Evolutionary conservation across 305 asterid genomes (phyloP), one percentile per base, ranked within the genome.

Genomic region (Fraxinus baroniana): DNA sequence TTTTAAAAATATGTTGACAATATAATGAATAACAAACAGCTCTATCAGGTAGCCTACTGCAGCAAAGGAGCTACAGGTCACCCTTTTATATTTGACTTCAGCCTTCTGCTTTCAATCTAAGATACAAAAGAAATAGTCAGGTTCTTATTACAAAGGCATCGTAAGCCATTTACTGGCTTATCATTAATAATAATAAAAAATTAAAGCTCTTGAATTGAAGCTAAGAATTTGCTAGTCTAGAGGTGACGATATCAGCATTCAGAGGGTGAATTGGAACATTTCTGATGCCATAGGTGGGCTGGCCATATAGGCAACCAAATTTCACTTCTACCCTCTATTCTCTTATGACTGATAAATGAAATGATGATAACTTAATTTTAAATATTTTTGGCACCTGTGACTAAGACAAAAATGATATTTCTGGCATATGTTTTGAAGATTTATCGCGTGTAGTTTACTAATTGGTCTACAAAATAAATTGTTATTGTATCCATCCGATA

Each of bases 401-500:
- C 74, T 68, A 68, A 68, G 74, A 68, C 18, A 68, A 68, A 13
- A 64, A 64, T 12, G 18, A 70, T 70, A 6, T 30, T 72, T 72
- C 39, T 72, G 22, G 26, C 77, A n/a, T 78, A 18, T 32, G 18
- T 78, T 78, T 24, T 10, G 35, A 33, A 77, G 70, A 26, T 49
- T 17, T 18, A n/a, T 77, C 32, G 10, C 22, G 8, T 52, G 24
- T 13, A 30, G 75, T 57, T 18, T 55, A 74, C 46, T 70, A 15
- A n/a, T 35, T 62, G 62, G 37, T 36, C 24, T 74, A 12, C 55
- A 64, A 68, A 30, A 49, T 26, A 28, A n/a, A 71, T 17, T 74
- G 80, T 81, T 30, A 80, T 70, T 70, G 39, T 70, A 30, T 41
- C 44, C 68, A 66, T 37, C 79, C 30, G 39, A 20, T 26, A 36